Conservation (phyloP, 2,329 filamentous ascomycete species). For the Ploettnerulaceae sp. region DNA sequence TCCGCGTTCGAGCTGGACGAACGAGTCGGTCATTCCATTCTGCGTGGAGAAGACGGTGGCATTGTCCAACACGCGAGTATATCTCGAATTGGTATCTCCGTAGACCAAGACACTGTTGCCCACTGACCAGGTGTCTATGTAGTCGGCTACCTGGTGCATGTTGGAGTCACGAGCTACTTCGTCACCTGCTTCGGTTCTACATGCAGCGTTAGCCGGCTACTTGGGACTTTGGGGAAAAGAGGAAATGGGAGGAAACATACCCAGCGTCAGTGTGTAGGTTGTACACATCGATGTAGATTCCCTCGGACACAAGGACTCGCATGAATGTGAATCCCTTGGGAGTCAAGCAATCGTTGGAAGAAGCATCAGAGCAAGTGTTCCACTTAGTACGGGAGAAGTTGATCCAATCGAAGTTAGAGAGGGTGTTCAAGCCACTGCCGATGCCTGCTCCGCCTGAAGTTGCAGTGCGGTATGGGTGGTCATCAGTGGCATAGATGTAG, state of each 20-base stretch:
- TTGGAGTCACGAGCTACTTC: slow-evolving; percentile 52
- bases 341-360: slow-evolving; percentile 56
- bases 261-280: slow-evolving; percentile 65
- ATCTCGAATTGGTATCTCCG: slow-evolving; percentile 62
- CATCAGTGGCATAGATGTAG: slow-evolving; percentile 55
- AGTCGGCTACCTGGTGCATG: slow-evolving; percentile 52
- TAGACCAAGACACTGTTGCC: slow-evolving; percentile 60
- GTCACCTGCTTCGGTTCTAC: slow-evolving; percentile 44
- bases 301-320: slow-evolving; percentile 48
- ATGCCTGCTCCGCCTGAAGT: slow-evolving; percentile 61
- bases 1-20: slow-evolving; percentile 50
- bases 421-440: slow-evolving; percentile 59
- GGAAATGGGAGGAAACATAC: slow-evolving; percentile 30
- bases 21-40: slow-evolving; percentile 52
- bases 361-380: slow-evolving; percentile 51
- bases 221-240: not conserved
- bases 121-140: slow-evolving; percentile 50
- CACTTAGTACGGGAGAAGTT: slow-evolving; percentile 55
- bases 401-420: slow-evolving; percentile 54
- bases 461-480: slow-evolving; percentile 54
- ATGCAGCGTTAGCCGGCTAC: slow-evolving; percentile 20
- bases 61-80: slow-evolving; percentile 52
- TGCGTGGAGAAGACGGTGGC: slow-evolving; percentile 45
- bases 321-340: slow-evolving; percentile 68
- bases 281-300: slow-evolving; percentile 57